Evolutionary conservation across 495 filamentous ascomycete genomes (phyloP).

Genomic region (Talaromyces trachyspermus): DNA sequence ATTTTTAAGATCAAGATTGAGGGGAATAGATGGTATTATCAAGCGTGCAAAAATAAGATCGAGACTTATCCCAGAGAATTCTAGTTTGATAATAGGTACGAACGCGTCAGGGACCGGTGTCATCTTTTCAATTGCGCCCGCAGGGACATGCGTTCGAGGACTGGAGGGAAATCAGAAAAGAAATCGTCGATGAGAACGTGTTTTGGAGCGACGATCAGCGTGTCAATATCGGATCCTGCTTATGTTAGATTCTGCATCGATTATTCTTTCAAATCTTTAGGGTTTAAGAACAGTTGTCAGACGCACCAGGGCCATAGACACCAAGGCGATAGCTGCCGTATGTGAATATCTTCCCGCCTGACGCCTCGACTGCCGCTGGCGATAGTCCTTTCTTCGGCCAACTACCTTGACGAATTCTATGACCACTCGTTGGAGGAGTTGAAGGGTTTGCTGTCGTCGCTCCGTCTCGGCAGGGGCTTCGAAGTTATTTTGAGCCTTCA

Average conservation of each 20-base stretch:
- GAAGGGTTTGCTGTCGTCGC: slow-evolving; percentile 54
- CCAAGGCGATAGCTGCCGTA: slow-evolving; percentile 92
- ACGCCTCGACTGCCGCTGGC: slow-evolving; percentile 64
- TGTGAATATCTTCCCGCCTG: slow-evolving; percentile 86
- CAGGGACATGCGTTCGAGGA: slow-evolving; percentile 66
- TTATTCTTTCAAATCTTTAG: too few relatives aligned
- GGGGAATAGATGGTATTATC: slow-evolving; percentile 60
- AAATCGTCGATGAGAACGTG: slow-evolving; percentile 84
- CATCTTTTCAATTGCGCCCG: slow-evolving; percentile 73
- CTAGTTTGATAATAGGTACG: slow-evolving; percentile 93
- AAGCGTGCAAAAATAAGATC: slow-evolving; percentile 90
- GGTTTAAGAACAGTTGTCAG: too few relatives aligned
- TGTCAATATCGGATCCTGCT: slow-evolving; percentile 91
- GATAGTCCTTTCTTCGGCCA: slow-evolving; percentile 68
- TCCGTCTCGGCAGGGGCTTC: slow-evolving; percentile 73
- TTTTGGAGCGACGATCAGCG: slow-evolving; percentile 81
- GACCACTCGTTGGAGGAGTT: slow-evolving; percentile 66
- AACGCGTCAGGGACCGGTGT: slow-evolving; percentile 82
- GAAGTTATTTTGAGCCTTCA: slow-evolving; percentile 82
- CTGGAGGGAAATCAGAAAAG: slow-evolving; percentile 74
- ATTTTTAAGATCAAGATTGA: slow-evolving; percentile 67
- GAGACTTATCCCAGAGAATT: slow-evolving; percentile 82
- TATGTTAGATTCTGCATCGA: background rate
- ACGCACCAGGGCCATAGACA: slow-evolving; percentile 77
- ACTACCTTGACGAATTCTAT: slow-evolving; percentile 80